These are phyloP conservation scores for Torulaspora maleeae DNA, from an alignment of 805 yeast species.

Conservation along the genomic window DNA sequence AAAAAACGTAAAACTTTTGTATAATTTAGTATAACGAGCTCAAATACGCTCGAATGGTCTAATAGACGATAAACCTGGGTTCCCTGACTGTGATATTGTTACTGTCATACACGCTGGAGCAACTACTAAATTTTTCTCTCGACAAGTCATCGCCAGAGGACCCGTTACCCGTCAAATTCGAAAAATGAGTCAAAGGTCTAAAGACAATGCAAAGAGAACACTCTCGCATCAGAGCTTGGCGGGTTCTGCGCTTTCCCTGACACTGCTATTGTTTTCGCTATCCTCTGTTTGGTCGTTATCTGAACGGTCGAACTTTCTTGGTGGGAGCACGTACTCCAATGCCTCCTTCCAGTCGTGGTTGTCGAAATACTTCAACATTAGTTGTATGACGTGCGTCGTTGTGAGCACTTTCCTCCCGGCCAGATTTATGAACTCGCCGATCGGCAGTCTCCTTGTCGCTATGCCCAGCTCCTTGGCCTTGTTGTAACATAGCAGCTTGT, in stretches of 20 bases:
- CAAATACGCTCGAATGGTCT: neutral
- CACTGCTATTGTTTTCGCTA: neutral
- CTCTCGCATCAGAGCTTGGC: neutral
- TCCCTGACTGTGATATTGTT: neutral
- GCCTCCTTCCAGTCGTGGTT: conserved; percentile 78
- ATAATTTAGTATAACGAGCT: neutral
- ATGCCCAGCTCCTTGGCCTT: conserved; percentile 76
- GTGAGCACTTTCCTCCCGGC: conserved; percentile 88
- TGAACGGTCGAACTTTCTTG: conserved; percentile 49
- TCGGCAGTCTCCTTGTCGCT: conserved; percentile 74
- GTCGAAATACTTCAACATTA: conserved; percentile 77
- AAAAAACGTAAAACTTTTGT: neutral
- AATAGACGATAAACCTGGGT: neutral
- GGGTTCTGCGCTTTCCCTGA: neutral
- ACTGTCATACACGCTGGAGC: neutral
- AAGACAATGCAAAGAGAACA: neutral
- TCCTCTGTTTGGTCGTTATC: conserved; percentile 6
- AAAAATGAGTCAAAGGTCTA: neutral
- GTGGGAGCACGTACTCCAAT: conserved; percentile 82
- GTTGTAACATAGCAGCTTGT: conserved; percentile 70
- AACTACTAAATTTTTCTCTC: neutral
- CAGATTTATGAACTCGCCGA: conserved; percentile 74
- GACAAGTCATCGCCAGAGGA: neutral
- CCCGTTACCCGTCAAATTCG: neutral
- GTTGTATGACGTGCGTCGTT: conserved; percentile 90